Conservation (phyloP, 139 green algal genomes). For the Picochlorum costavermella region DNA sequence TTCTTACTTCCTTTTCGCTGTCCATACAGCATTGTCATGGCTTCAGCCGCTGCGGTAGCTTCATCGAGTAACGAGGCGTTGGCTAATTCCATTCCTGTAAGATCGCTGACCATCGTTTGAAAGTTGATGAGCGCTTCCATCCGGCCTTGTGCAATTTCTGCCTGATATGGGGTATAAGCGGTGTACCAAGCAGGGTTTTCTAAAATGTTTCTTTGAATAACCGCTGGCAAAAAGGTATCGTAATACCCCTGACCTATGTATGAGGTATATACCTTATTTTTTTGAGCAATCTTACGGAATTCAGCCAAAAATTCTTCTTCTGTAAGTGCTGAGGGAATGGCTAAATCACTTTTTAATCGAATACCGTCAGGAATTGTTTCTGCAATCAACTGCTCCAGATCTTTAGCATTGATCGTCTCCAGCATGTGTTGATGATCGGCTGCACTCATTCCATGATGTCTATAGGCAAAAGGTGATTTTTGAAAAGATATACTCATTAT, state of each 20-base stretch:
- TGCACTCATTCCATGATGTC: no score
- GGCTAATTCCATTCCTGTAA: slow-evolving; percentile 87
- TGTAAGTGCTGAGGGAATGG: slow-evolving; percentile 73
- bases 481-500: no score
- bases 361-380: slow-evolving; percentile 91
- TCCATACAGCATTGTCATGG: slow-evolving; percentile 99
- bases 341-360: slow-evolving; percentile 60
- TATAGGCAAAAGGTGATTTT: no score
- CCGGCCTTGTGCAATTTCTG: slow-evolving; percentile 82
- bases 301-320: slow-evolving; percentile 81
- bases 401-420: no score
- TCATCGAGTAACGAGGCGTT: slow-evolving; percentile 97
- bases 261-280: slow-evolving; percentile 94
- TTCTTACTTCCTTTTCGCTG: slow-evolving; percentile 77
- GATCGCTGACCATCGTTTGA: slow-evolving; percentile 94
- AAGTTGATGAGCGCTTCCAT: slow-evolving; percentile 98
- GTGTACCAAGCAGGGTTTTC: slow-evolving; percentile 99
- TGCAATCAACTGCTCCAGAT: slow-evolving; percentile 86
- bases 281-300: slow-evolving; percentile 86
- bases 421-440: no score
- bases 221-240: slow-evolving; percentile 76
- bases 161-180: slow-evolving; percentile 99
- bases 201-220: slow-evolving; percentile 96
- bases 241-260: slow-evolving; percentile 99
- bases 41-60: slow-evolving; percentile 95